Evolutionary conservation across 495 filamentous ascomycete species (phyloP), one percentile per base, ranked within the genome.

Genomic region (Aspergillus cristatus): DNA sequence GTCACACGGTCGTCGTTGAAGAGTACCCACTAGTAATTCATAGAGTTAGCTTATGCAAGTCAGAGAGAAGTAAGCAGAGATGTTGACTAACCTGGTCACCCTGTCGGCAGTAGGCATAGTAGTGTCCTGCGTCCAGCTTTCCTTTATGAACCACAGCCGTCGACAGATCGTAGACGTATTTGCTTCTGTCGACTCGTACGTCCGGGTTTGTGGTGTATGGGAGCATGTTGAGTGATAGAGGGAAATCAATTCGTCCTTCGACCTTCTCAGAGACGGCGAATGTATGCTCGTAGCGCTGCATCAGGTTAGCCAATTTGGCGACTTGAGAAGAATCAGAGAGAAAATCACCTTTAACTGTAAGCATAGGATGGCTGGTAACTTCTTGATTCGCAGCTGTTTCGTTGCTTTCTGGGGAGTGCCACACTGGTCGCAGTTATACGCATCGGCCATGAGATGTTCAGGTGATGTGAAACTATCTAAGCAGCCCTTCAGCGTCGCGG

Each of bases 1-100:
- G 85, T 86, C 31, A 96, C 88, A 53, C 82, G 82, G 53, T 86
- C 86, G 57, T 96, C 89, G 46, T 96, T 87, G 66, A 94, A 94
- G 18, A 77, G 70, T 53, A 89, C 87, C 89, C 89, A 96, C 75
- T 90, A n/a, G 40, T 14, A 47, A 30, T 22, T 24, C 12, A 35
- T 30, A 22, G 5, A 22, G 34, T 63, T 33, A 58, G 46, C 18
- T 31, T 26, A 14, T 29, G 14, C 31, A 33, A 37, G 18, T 45
- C 18, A 29, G 14, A 1, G 14, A 34, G 13, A 13, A 28, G 29
- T 18, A 2, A 36, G 11, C 17, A 14, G 14, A 12, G 24, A 17
- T 7, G 28, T 12, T 17, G 8, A 63, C 76, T 41, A 56, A 84
- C 82, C 70, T 83, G 78, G 35, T 83, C 78, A 15, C 81, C 83